Percentiles rank a stretch among this genome's conserved stretches.
Evolutionary conservation across 139 green algal species (phyloP).

Genomic region (Volvox africanus): DNA sequence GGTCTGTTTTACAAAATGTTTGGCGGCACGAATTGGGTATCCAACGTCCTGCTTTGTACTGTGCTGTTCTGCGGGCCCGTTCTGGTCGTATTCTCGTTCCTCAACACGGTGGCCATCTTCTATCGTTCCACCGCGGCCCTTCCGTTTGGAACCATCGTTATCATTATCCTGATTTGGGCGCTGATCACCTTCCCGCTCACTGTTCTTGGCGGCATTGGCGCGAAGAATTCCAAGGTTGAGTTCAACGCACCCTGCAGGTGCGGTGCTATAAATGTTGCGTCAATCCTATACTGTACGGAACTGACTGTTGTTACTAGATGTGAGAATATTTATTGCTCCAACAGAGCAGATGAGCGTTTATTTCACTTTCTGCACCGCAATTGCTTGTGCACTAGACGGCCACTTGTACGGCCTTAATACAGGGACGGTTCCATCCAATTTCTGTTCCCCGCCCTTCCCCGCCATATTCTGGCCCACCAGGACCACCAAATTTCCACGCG

Average conservation of each 20-base stretch:
- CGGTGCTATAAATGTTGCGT: background rate
- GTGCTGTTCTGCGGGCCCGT: constrained; percentile 86
- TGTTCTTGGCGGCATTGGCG: constrained; percentile 88
- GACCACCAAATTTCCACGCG: constrained; percentile 92
- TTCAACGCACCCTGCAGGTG: constrained; percentile 82
- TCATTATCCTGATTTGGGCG: constrained; percentile 90
- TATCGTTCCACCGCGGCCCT: constrained; percentile 82
- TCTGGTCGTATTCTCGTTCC: constrained; percentile 83
- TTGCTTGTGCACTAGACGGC: no score
- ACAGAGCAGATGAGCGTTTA: no score
- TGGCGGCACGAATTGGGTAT: constrained; percentile 84
- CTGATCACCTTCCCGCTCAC: constrained; percentile 94
- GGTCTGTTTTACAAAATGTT: constrained; percentile 90
- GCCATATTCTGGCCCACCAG: constrained; percentile 46
- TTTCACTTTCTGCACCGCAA: no score
- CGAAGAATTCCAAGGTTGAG: constrained; percentile 71
- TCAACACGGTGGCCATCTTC: constrained; percentile 87
- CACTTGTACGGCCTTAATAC: no score
- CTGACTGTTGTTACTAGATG: no score
- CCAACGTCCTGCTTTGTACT: constrained; percentile 82
- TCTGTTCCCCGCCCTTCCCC: no score
- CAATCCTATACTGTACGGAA: no score
- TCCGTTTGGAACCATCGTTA: constrained; percentile 88
- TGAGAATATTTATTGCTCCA: no score
- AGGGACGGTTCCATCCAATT: no score